phyloP scores from a whole-genome alignment of 2,329 filamentous ascomycete genomes.

The Stenocarpella maydis region DNA sequence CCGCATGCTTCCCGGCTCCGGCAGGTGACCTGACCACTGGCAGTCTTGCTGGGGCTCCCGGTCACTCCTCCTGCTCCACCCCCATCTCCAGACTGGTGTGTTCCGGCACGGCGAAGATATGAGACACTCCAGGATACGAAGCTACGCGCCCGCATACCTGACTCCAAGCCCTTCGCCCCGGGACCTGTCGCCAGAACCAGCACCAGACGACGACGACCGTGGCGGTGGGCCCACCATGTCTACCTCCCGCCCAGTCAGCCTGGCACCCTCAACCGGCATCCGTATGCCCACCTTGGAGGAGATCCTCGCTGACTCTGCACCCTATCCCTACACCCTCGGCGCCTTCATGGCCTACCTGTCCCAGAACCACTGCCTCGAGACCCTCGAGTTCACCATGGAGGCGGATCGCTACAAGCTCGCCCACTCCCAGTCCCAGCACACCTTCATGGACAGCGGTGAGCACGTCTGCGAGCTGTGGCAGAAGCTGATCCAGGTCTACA shows the following conservation, averaged over 20 bases:
- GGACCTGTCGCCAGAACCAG: conserved; percentile 54
- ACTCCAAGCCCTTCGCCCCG: conserved; percentile 51
- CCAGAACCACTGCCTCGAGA: conserved; percentile 96
- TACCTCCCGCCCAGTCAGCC: conserved; percentile 58
- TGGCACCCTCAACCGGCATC: conserved; percentile 50
- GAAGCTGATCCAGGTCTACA: conserved; percentile 88
- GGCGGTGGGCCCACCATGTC: conserved; percentile 54
- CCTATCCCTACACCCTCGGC: conserved; percentile 86
- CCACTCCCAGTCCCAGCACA: conserved; percentile 53
- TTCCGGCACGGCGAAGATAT: conserved; percentile 44
- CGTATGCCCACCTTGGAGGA: conserved; percentile 78
- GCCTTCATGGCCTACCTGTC: conserved; percentile 98
- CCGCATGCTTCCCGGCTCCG: conserved; percentile 20
- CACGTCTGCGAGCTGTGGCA: conserved; percentile 86
- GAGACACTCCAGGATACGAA: conserved; percentile 56
- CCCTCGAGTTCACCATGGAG: conserved; percentile 95
- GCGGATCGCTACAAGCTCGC: conserved; percentile 81
- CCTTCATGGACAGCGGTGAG: conserved; percentile 58
- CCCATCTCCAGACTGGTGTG: conserved; percentile 37
- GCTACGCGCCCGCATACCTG: conserved; percentile 53
- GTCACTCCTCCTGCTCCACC: conserved; percentile 34
- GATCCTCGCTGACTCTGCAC: conserved; percentile 85
- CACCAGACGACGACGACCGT: conserved; percentile 56
- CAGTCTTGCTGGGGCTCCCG: conserved; percentile 38
- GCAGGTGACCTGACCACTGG: conserved; percentile 31